phyloP scores from a whole-genome alignment of 1,284 basidiomycete genomes.

The Cutaneotrichosporon sp. region DNA sequence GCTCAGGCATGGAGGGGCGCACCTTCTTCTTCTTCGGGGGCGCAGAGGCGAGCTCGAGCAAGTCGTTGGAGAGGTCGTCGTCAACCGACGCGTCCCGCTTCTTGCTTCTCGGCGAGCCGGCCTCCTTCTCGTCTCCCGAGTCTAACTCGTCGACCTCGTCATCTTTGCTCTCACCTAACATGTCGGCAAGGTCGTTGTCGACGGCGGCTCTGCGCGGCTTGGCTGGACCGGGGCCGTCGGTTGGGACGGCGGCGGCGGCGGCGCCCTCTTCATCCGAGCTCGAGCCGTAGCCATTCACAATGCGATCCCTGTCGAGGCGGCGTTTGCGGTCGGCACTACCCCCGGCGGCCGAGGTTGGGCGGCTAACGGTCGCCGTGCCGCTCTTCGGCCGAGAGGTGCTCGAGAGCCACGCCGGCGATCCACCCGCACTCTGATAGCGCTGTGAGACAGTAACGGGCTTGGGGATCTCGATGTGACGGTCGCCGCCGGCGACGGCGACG shows the following conservation, averaged over 20 bases:
- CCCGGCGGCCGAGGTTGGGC: slow-evolving; percentile 19
- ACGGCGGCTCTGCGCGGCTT: slow-evolving; percentile 14
- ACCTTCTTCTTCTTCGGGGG: slow-evolving; percentile 45
- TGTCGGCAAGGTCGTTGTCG: slow-evolving; percentile 34
- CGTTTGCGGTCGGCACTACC: slow-evolving; percentile 26
- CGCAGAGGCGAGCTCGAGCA: slow-evolving; percentile 42
- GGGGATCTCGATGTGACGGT: slow-evolving; percentile 13
- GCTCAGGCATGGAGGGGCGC: slow-evolving; percentile 13
- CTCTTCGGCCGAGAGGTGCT: slow-evolving; percentile 23
- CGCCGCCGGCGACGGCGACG: slow-evolving; percentile 2
- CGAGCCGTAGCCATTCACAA: slow-evolving; percentile 40
- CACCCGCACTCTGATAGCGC: slow-evolving; percentile 16
- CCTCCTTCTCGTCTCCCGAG: slow-evolving; percentile 28
- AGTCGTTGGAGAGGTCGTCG: slow-evolving; percentile 37
- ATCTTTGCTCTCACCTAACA: slow-evolving; percentile 24
- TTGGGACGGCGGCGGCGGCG: not conserved
- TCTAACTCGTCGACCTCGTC: slow-evolving; percentile 35
- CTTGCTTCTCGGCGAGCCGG: slow-evolving; percentile 24
- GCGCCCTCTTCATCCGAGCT: slow-evolving; percentile 31
- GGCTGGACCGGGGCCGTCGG: slow-evolving; percentile 1
- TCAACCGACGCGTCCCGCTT: slow-evolving; percentile 35
- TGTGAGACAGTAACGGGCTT: slow-evolving; percentile 4
- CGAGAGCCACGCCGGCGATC: slow-evolving; percentile 27
- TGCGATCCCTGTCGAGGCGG: slow-evolving; percentile 33
- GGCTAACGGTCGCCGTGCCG: slow-evolving; percentile 9